A percentile compares a stretch with the other conserved stretches of the same genome.
Conservation (phyloP, 768 basidiomycete genomes). For the Boletus coccyginus region DNA sequence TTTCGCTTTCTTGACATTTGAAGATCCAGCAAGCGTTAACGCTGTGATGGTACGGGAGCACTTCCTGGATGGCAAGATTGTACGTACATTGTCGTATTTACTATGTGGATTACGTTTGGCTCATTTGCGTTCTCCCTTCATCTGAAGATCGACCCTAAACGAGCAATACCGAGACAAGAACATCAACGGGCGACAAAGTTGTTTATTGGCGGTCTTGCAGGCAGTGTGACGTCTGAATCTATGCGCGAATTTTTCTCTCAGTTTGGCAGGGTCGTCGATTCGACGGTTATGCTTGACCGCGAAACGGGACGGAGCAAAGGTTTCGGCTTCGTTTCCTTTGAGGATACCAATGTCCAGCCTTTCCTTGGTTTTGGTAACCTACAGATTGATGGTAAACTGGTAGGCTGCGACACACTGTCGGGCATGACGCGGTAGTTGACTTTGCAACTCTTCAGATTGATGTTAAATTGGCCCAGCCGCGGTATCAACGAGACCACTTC, state of each 20-base stretch:
- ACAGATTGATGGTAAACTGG: constrained; percentile 93
- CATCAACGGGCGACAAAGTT: constrained; percentile 91
- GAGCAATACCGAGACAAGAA: constrained; percentile 95
- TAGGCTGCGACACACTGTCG: constrained; percentile 38
- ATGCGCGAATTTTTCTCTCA: constrained; percentile 93
- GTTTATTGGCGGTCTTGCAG: constrained; percentile 93
- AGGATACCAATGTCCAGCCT: constrained; percentile 85
- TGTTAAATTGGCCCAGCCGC: constrained; percentile 93
- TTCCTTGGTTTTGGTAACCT: constrained; percentile 87
- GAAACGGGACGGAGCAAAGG: constrained; percentile 95
- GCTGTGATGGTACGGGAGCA: constrained; percentile 96
- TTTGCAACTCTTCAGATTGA: constrained; percentile 64
- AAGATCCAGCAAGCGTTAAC: constrained; percentile 89
- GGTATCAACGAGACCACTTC: constrained; percentile 70
- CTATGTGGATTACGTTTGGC: constrained; percentile 5
- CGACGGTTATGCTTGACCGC: constrained; percentile 97
- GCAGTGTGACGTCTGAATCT: constrained; percentile 88
- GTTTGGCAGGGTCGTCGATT: constrained; percentile 94
- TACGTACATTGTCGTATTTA: constrained; percentile 45
- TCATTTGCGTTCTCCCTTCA: constrained; percentile 20
- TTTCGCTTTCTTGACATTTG: constrained; percentile 97
- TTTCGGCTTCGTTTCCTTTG: constrained; percentile 96
- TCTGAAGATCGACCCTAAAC: constrained; percentile 95
- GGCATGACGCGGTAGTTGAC: not conserved
- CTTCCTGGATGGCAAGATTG: constrained; percentile 94